phyloP scores from a whole-genome alignment of 2,329 filamentous ascomycete species.

The Beauveria sp. region DNA sequence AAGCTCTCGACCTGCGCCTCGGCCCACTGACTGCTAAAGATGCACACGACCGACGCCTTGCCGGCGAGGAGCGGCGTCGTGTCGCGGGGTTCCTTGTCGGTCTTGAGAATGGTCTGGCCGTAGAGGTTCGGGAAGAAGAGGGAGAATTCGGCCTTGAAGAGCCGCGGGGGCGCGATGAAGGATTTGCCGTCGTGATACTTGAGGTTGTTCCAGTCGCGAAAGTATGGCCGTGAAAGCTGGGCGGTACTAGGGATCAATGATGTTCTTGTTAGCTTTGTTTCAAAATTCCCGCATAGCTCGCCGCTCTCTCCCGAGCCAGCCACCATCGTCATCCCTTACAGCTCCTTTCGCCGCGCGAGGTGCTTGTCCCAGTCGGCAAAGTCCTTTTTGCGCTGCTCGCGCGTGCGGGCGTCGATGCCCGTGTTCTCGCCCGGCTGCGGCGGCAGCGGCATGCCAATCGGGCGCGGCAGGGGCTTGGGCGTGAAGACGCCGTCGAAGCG shows the following conservation, averaged over 20 bases:
- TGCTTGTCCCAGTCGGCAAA: slow-evolving; percentile 84
- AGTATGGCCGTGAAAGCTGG: slow-evolving; percentile 81
- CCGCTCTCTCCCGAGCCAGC: too few relatives aligned
- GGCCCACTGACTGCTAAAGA: slow-evolving; percentile 83
- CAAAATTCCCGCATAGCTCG: neutral
- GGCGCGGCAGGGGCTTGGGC: slow-evolving; percentile 55
- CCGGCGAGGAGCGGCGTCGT: slow-evolving; percentile 70
- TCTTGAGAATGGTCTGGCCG: slow-evolving; percentile 65
- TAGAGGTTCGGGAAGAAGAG: slow-evolving; percentile 91
- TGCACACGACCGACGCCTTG: slow-evolving; percentile 67
- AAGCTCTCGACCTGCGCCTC: slow-evolving; percentile 73
- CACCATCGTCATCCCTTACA: slow-evolving; percentile 44
- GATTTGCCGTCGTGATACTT: slow-evolving; percentile 80
- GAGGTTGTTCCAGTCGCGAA: slow-evolving; percentile 89
- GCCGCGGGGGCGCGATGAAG: slow-evolving; percentile 74
- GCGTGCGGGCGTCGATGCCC: slow-evolving; percentile 60
- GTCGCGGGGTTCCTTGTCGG: slow-evolving; percentile 44
- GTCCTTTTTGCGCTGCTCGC: slow-evolving; percentile 65
- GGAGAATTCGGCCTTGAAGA: slow-evolving; percentile 74
- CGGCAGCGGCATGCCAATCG: slow-evolving; percentile 72
- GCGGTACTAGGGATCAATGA: slow-evolving; percentile 44
- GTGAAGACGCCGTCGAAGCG: slow-evolving; percentile 44
- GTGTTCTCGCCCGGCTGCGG: slow-evolving; percentile 75
- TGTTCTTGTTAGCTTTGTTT: neutral
- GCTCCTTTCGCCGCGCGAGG: slow-evolving; percentile 62